Evolutionary conservation across 768 basidiomycete genomes (phyloP), one percentile per base, ranked within the genome.

Genomic region (Coprinopsis strossmayeri): DNA sequence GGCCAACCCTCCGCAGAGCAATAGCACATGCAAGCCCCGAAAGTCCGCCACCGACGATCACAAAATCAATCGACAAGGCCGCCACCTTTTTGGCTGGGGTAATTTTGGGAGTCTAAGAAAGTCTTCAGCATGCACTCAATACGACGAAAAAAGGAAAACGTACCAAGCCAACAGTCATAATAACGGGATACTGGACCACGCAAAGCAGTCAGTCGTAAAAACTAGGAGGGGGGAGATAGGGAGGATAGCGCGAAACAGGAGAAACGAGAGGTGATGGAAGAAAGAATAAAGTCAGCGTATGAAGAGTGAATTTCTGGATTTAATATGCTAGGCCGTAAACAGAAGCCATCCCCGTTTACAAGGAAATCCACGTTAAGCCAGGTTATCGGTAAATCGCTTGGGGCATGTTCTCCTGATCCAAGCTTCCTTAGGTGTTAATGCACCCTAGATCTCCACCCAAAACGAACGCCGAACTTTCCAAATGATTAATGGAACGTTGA

Each of bases 1-100:
- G 82, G 3, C 82, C 82, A 15, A 72, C 71, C 48, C 74, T 67
- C 43, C 70, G 64, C 13, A 84, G 64, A 3, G 75, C 73, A 50
- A 76, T 66, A 0, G 81, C 82, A 50, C 72, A 71, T 2, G 79
- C 65, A 20, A 81, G 63, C 4, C 82, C 82, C 5, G 76, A 66
- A 17, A 82, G 62, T 3, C 77, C 73, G 48, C 62, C 70, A 11
- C 71, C 71, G 32, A 73, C 53, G 34, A 73, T 57, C 2, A 70
- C 20, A 43, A 69, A 69, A 13, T 63, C 54, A 20, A 71, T 64
- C 9, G 59, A 32, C 18, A 51, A 34, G 2, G 44, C 50, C 7
- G 50, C 38, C n/a, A 5, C 13, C 27, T 45, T 51, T 18, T 34
- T 34, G 11, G 50, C 34, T 23, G 50, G 43, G n/a, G 43, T 45